phyloP scores from a whole-genome alignment of 148 eudicot genomes.

The Rhododendron mucronatum region DNA sequence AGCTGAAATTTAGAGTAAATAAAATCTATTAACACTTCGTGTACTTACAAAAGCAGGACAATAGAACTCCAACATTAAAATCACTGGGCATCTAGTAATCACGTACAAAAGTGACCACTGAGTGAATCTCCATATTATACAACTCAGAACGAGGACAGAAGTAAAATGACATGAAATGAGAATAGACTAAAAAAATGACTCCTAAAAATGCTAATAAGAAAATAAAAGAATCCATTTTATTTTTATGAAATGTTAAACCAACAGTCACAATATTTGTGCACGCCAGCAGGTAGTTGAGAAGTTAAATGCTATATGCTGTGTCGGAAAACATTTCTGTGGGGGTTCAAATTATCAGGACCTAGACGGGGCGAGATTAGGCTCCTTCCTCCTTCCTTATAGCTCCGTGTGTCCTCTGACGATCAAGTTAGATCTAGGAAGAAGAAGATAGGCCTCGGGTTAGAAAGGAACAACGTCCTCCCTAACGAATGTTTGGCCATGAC shows the following conservation, averaged over 20 bases:
- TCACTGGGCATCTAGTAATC: neutral
- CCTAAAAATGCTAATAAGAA: neutral
- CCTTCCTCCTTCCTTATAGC: no score
- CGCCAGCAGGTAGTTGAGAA: neutral
- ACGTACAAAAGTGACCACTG: neutral
- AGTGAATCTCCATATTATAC: neutral
- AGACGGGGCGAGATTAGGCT: no score
- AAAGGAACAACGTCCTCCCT: no score
- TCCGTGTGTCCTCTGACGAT: no score
- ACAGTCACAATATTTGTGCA: neutral
- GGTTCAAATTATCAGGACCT: no score
- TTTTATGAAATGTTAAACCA: neutral
- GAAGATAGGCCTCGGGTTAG: no score
- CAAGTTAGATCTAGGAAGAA: no score
- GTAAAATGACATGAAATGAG: neutral
- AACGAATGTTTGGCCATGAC: no score
- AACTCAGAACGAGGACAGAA: neutral
- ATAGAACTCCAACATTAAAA: neutral
- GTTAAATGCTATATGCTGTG: neutral
- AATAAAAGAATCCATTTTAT: neutral
- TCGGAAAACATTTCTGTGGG: neutral
- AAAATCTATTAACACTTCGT: slow-evolving; percentile 13
- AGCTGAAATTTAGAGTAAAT: slow-evolving; percentile 31
- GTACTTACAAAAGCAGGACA: neutral
- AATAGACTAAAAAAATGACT: neutral